Conservation (phyloP, 2,329 filamentous ascomycete genomes). For the Diaporthe sp. region DNA sequence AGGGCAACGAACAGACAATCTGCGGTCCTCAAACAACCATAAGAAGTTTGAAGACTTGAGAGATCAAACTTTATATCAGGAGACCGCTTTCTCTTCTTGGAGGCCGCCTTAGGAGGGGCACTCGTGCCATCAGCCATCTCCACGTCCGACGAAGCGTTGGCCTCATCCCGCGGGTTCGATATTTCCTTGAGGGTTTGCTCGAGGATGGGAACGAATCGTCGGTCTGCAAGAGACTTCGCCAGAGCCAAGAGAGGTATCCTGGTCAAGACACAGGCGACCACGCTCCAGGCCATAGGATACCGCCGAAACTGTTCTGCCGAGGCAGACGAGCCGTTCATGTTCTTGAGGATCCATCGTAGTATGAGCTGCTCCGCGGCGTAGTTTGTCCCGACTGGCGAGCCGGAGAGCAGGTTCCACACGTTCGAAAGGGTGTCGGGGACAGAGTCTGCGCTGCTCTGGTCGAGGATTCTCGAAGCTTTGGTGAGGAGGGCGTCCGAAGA, state of each 20-base stretch:
- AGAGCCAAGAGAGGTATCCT: conserved; percentile 76
- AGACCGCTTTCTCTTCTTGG: conserved; percentile 60
- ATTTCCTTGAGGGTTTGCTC: conserved; percentile 73
- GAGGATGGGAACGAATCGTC: conserved; percentile 74
- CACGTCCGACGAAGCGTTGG: conserved; percentile 36
- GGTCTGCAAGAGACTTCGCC: conserved; percentile 77
- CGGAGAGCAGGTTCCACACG: conserved; percentile 61
- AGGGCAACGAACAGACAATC: conserved; percentile 61
- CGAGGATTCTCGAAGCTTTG: conserved; percentile 65
- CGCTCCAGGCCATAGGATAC: conserved; percentile 68
- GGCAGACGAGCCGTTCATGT: conserved; percentile 61
- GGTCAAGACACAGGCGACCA: conserved; percentile 69
- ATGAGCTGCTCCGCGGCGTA: conserved; percentile 67
- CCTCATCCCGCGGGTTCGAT: conserved; percentile 45
- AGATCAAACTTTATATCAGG: conserved; percentile 51
- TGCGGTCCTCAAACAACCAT: conserved; percentile 57
- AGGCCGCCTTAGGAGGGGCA: conserved; percentile 38
- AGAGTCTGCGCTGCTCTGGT: conserved; percentile 58
- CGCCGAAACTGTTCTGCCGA: conserved; percentile 63
- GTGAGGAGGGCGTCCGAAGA: conserved; percentile 53
- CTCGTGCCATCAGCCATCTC: conserved; percentile 43
- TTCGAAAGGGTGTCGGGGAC: conserved; percentile 59
- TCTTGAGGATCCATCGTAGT: conserved; percentile 72
- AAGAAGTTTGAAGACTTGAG: conserved; percentile 49
- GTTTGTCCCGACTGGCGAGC: conserved; percentile 53